phyloP scores from a whole-genome alignment of 768 basidiomycete genomes.

The Stropharia rugosoannulata region DNA sequence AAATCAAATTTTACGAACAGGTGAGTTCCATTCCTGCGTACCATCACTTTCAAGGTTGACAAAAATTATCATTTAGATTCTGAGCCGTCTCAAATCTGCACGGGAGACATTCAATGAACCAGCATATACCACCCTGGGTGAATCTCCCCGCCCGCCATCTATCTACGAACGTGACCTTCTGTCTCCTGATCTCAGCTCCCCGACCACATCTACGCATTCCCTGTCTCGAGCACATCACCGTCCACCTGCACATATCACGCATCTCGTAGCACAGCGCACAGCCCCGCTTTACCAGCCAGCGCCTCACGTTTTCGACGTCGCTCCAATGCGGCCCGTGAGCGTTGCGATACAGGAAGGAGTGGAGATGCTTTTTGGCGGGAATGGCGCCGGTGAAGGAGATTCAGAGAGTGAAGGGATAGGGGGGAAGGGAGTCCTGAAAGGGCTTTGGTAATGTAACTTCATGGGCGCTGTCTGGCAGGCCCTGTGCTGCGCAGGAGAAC shows the following conservation, averaged over 20 bases:
- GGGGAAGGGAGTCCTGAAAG: too few relatives aligned
- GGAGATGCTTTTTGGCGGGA: conserved; percentile 51
- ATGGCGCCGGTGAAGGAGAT: conserved; percentile 29
- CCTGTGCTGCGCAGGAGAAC: too few relatives aligned
- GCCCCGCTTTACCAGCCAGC: conserved; percentile 62
- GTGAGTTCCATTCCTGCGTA: conserved; percentile 25
- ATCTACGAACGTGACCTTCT: conserved; percentile 73
- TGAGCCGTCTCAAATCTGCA: conserved; percentile 57
- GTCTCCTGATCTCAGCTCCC: conserved; percentile 16
- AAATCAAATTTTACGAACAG: conserved; percentile 76
- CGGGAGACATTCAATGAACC: conserved; percentile 52
- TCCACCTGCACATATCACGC: conserved; percentile 37
- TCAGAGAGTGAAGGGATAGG: too few relatives aligned
- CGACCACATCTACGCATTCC: too few relatives aligned
- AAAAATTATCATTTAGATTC: conserved; percentile 36
- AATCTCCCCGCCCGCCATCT: conserved; percentile 59
- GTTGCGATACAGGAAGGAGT: conserved; percentile 75
- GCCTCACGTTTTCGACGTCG: conserved; percentile 76
- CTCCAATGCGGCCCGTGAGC: conserved; percentile 74
- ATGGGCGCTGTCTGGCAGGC: too few relatives aligned
- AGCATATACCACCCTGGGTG: conserved; percentile 45
- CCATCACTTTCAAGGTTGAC: not conserved
- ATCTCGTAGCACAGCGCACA: conserved; percentile 36
- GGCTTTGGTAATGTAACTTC: too few relatives aligned
- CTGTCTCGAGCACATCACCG: too few relatives aligned